These are phyloP conservation scores for Trichosanthes truncata DNA, from an alignment of 306 rosid species.

Conservation along the genomic window DNA sequence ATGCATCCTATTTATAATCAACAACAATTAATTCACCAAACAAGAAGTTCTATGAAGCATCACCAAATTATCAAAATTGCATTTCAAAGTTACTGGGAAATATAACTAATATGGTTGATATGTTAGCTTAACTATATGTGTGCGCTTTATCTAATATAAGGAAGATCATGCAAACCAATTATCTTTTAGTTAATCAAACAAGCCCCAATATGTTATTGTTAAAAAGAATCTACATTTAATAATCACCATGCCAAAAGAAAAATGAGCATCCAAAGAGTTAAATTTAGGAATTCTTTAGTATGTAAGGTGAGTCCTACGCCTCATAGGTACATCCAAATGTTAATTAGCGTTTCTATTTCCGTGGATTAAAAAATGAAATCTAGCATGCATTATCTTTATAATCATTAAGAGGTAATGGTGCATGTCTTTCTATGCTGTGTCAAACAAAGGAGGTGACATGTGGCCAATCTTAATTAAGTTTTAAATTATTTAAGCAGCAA, in stretches of 20 bases:
- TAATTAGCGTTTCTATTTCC: background rate
- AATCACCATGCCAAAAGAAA: background rate
- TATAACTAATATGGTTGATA: slow-evolving; percentile 1
- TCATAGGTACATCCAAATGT: background rate
- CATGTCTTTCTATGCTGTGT: background rate
- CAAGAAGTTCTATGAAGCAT: background rate
- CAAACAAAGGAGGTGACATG: background rate
- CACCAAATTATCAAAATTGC: background rate
- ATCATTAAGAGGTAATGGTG: background rate
- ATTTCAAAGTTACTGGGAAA: background rate
- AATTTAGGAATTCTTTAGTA: background rate
- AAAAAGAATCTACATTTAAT: background rate
- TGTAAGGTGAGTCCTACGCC: background rate
- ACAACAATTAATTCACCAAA: background rate
- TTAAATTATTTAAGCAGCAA: background rate
- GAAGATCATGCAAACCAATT: background rate
- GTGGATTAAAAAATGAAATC: background rate
- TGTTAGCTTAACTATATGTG: background rate
- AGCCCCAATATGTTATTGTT: background rate
- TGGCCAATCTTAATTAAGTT: background rate
- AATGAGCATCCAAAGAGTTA: background rate
- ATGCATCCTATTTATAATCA: slow-evolving; percentile 54
- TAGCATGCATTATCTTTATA: background rate
- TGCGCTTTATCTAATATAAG: background rate
- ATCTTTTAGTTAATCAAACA: background rate